phyloP scores from a whole-genome alignment of 441 rosid genomes.

The Brassica balearica region DNA sequence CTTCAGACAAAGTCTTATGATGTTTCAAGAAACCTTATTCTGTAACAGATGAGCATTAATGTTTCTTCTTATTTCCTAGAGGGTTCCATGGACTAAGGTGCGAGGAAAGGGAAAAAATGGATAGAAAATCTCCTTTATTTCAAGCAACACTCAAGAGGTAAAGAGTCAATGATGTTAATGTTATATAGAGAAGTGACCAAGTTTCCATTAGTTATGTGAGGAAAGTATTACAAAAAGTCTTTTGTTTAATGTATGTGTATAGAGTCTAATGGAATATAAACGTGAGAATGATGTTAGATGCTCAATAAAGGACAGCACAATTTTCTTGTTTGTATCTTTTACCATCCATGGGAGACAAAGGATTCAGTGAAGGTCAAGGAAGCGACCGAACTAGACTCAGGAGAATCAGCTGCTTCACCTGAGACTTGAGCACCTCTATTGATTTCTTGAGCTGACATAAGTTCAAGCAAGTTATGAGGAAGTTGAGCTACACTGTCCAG shows the following conservation, averaged over 20 bases:
- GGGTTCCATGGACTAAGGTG: background rate
- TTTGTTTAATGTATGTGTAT: conserved; percentile 13
- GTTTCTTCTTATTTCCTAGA: background rate
- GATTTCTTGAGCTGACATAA: conserved; percentile 22
- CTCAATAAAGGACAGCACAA: background rate
- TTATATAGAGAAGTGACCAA: conserved; percentile 17
- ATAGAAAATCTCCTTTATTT: background rate
- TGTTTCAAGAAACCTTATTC: conserved; percentile 23
- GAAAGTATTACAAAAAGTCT: background rate
- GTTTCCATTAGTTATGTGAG: background rate
- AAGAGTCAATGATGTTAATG: conserved; percentile 8
- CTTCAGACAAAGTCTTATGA: conserved; percentile 53
- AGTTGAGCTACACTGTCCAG: conserved; percentile 46
- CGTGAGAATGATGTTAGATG: conserved; percentile 8
- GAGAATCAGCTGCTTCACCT: conserved; percentile 17
- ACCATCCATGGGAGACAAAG: conserved; percentile 38
- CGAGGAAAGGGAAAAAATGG: background rate
- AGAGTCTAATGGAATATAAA: conserved; percentile 18
- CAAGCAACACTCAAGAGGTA: conserved; percentile 4
- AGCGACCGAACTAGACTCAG: conserved; percentile 3
- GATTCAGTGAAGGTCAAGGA: conserved; percentile 28
- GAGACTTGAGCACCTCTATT: background rate
- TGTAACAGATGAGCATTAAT: background rate
- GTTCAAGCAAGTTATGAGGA: conserved; percentile 37
- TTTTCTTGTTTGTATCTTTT: background rate